Base-by-base conservation (phyloP, 768 basidiomycete species). In the Amanita pseudoporphyria region DNA sequence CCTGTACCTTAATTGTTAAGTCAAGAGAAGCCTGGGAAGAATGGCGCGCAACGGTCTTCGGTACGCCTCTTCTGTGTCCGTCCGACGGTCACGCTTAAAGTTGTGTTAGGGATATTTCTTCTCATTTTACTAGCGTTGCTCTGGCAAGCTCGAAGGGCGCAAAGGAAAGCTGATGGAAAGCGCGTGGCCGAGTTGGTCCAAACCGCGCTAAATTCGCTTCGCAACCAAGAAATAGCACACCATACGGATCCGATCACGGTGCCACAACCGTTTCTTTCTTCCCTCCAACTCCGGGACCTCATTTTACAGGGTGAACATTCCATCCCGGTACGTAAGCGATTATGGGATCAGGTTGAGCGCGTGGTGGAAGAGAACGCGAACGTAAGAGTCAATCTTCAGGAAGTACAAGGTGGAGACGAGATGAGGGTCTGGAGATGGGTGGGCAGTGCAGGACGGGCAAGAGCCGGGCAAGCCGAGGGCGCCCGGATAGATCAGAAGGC, bases 391-490 rank as follows among this genome's bases (percentile, higher is more conserved):
- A 87, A 85, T 62, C 68, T 90, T 46, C 87, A 87, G 64, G 92
- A 95, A 64, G 77, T 87, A 41, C 73, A 72, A 53, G 84, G 84
- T 56, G 91, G 92, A 9, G 90, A 94, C 64, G 89, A 91, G 67
- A 74, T 82, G 66, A 78, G 88, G 55, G 91, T 91, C 49, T 95
- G 92, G 92, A 70, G 84, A 51, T 95, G 92, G 92, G 79, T 90
- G 26, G 91, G 91, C 56, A 71, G 63, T 53, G 65, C n/a, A n/a
- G n/a, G 67, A 5, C 48, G 28, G 39, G 26, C 26, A 18, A 24
- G 12, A 33, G 18, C 40, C 31, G 41, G 38, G 16, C 39, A 42
- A 41, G 18, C 9, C 18, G 39, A 42, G 30, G 48, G 38, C 22
- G 40, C 9, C 28, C 10, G 33, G 33, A 18, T 13, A 13, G 36